A percentile compares a stretch with the other conserved stretches of the same genome.
phyloP scores from a whole-genome alignment of 352 stramenopile species.

The Blastocystis sp. region DNA sequence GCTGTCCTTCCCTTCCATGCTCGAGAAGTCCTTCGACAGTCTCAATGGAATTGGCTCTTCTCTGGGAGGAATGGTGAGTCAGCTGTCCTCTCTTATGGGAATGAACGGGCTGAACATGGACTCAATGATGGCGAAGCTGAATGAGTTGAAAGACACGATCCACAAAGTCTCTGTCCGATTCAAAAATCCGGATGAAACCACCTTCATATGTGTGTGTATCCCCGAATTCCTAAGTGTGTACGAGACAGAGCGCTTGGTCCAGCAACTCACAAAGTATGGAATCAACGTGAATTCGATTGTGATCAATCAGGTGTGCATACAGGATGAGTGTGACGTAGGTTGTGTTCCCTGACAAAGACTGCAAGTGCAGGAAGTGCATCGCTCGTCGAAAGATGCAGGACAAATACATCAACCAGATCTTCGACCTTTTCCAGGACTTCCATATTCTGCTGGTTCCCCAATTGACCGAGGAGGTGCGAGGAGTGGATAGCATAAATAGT shows the following conservation, averaged over 20 bases:
- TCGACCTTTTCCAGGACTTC: conserved; percentile 98
- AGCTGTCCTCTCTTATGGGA: conserved; percentile 70
- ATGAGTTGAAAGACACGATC: conserved; percentile 89
- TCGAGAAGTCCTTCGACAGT: conserved; percentile 96
- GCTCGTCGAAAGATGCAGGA: conserved; percentile 96
- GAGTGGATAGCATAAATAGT: conserved; percentile 81
- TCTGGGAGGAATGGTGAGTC: conserved; percentile 71
- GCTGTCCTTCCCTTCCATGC: conserved; percentile 90
- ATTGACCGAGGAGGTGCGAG: conserved; percentile 93
- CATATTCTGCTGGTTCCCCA: conserved; percentile 97
- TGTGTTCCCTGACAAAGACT: conserved; percentile 72
- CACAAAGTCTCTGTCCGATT: conserved; percentile 97
- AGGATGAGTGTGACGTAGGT: conserved; percentile 60
- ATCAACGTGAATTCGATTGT: conserved; percentile 99
- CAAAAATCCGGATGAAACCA: conserved; percentile 93
- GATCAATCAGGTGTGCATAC: conserved; percentile 87
- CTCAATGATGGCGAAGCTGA: conserved; percentile 83
- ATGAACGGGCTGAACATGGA: conserved; percentile 54
- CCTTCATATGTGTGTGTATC: conserved; percentile 99
- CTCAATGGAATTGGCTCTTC: conserved; percentile 86
- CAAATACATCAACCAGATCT: conserved; percentile 99
- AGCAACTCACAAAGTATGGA: conserved; percentile 97
- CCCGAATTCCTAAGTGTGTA: conserved; percentile 99
- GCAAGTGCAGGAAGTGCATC: conserved; percentile 53
- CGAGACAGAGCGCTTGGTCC: conserved; percentile 96